phyloP scores from a whole-genome alignment of 1,139 yeast genomes.

The Suhomyces anneliseae region DNA sequence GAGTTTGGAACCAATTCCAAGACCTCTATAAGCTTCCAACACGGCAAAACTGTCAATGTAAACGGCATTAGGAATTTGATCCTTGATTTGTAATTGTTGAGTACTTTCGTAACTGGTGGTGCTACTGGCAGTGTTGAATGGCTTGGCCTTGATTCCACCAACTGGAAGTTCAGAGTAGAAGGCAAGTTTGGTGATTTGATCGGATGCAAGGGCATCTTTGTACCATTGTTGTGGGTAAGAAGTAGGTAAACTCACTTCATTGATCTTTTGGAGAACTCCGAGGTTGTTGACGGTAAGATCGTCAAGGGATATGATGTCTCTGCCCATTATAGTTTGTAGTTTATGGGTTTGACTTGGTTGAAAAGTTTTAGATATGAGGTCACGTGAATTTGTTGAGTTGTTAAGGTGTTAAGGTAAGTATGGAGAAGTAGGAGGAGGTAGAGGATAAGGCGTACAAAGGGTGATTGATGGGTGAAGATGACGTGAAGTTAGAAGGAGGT shows the following conservation, averaged over 20 bases:
- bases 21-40: conserved; percentile 55
- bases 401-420: no score
- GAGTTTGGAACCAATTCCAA: conserved; percentile 63
- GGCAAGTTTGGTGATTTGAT: conserved; percentile 44
- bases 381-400: not conserved
- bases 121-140: conserved; percentile 33
- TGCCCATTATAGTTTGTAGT: conserved; percentile 18
- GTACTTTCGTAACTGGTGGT: conserved; percentile 25
- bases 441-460: not conserved
- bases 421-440: not conserved
- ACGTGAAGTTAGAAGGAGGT: no score
- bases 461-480: no score
- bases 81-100: conserved; percentile 22
- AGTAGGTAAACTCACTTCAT: conserved; percentile 43
- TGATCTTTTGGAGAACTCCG: conserved; percentile 53
- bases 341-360: not conserved
- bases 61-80: conserved; percentile 50
- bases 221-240: conserved; percentile 48
- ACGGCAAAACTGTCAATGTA: conserved; percentile 71
- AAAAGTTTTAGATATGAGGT: conserved; percentile 1
- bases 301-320: conserved; percentile 51
- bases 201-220: conserved; percentile 34
- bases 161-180: conserved; percentile 68
- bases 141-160: conserved; percentile 62
- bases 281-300: conserved; percentile 56